These are phyloP conservation scores for Hyaloscypha hepaticicola DNA, from an alignment of 495 filamentous ascomycete species.

Conservation along the genomic window DNA sequence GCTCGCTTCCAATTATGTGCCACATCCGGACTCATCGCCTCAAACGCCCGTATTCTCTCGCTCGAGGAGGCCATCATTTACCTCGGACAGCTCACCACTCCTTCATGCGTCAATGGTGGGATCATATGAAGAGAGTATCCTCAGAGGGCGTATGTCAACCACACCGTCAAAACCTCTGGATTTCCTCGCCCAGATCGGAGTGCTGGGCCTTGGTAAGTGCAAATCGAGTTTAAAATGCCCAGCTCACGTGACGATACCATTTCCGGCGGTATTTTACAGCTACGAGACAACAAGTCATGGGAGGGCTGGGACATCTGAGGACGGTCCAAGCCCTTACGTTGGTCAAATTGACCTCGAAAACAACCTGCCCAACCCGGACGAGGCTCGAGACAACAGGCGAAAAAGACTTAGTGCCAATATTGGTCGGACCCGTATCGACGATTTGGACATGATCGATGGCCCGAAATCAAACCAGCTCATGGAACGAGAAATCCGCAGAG, in stretches of 20 bases:
- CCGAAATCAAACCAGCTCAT: constrained; percentile 30
- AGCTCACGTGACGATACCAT: constrained; percentile 86
- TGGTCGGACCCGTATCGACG: constrained; percentile 22
- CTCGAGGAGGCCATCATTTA: constrained; percentile 67
- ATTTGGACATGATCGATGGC: constrained; percentile 30
- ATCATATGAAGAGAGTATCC: constrained; percentile 95
- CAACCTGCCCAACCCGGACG: constrained; percentile 50
- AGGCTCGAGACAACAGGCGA: constrained; percentile 29
- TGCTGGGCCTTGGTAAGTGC: constrained; percentile 86
- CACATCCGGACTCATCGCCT: constrained; percentile 53
- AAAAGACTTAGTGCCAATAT: constrained; percentile 18
- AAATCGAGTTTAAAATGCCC: constrained; percentile 84
- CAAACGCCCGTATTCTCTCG: constrained; percentile 59
- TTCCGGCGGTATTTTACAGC: constrained; percentile 96
- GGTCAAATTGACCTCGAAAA: constrained; percentile 92
- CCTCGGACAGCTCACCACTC: constrained; percentile 71
- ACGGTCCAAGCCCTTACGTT: constrained; percentile 94
- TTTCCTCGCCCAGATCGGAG: constrained; percentile 94
- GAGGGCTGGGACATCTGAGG: constrained; percentile 59
- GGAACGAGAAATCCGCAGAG: constrained; percentile 39
- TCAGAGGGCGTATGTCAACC: constrained; percentile 95
- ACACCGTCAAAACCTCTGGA: constrained; percentile 90
- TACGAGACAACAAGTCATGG: constrained; percentile 67
- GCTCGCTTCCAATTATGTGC: constrained; percentile 41
- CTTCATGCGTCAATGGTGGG: constrained; percentile 95